A percentile compares a stretch with the other conserved stretches of the same genome.
Evolutionary conservation across 2,329 filamentous ascomycete species (phyloP).

Genomic region (Polytolypa hystricis): DNA sequence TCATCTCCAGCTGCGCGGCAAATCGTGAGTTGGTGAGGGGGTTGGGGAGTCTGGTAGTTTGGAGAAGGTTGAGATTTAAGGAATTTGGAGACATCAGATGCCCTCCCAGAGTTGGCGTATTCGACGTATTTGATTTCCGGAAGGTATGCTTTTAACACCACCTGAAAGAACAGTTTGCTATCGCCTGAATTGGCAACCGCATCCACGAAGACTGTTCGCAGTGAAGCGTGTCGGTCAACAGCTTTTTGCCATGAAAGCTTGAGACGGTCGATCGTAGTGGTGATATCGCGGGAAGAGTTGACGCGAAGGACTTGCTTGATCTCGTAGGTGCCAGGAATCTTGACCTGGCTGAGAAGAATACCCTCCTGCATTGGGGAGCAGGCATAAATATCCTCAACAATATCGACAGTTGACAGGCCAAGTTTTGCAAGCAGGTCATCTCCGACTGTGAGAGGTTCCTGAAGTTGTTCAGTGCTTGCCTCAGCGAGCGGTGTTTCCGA

Average conservation of each 20-base stretch:
- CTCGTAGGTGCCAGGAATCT: conserved; percentile 2
- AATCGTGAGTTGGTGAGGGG: conserved; percentile 28
- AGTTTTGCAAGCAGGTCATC: too few species aligned
- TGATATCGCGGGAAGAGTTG: background rate
- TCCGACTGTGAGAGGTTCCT: too few species aligned
- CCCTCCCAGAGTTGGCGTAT: background rate
- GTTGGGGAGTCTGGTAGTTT: conserved; percentile 12
- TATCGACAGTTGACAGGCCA: conserved; percentile 20
- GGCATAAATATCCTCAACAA: conserved; percentile 26
- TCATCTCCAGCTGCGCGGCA: conserved; percentile 19
- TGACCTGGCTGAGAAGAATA: conserved; percentile 8
- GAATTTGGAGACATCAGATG: background rate
- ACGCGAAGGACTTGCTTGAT: too few species aligned
- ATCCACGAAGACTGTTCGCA: conserved; percentile 17
- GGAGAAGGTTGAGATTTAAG: too few species aligned
- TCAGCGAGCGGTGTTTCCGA: too few species aligned
- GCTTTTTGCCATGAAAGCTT: conserved; percentile 6
- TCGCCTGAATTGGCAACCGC: conserved; percentile 16
- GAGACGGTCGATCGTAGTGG: conserved; percentile 2
- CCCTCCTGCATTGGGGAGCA: conserved; percentile 21
- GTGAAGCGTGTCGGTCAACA: conserved; percentile 5
- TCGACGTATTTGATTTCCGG: background rate
- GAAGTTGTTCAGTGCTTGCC: too few species aligned
- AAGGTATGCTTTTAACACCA: conserved; percentile 6
- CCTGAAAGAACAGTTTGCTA: conserved; percentile 7